These are phyloP conservation scores for Malbranchea zuffiana DNA, from an alignment of 2,329 filamentous ascomycete genomes.

Conservation along the genomic window DNA sequence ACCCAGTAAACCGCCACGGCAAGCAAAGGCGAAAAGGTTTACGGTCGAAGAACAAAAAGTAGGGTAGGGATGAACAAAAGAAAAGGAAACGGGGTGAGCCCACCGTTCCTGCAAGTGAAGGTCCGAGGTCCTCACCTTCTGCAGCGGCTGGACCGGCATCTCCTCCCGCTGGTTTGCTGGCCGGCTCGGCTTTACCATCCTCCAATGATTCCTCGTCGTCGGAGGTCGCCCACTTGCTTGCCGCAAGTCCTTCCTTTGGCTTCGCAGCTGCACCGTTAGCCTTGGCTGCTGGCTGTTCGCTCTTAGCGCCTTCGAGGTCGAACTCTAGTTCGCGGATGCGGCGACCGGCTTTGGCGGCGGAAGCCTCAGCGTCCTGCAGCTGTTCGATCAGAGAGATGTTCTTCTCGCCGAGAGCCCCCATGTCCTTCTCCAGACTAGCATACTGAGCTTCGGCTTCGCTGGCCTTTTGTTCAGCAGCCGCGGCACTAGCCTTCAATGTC, in stretches of 20 bases:
- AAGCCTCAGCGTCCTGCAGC: slow-evolving; percentile 15
- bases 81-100: slow-evolving; percentile 32
- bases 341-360: slow-evolving; percentile 20
- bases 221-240: slow-evolving; percentile 33
- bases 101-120: slow-evolving; percentile 40
- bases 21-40: slow-evolving; percentile 6
- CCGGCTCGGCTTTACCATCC: slow-evolving; percentile 21
- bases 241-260: slow-evolving; percentile 23
- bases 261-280: slow-evolving; percentile 15
- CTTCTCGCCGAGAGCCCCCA: slow-evolving; percentile 17
- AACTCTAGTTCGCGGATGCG: slow-evolving; percentile 18
- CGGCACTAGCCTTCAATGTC: slow-evolving; percentile 9
- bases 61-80: slow-evolving; percentile 8
- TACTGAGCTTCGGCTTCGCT: slow-evolving; percentile 26
- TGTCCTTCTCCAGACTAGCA: slow-evolving; percentile 26
- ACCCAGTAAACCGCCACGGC: slow-evolving; percentile 10
- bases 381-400: slow-evolving; percentile 16
- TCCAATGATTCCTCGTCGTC: slow-evolving; percentile 16
- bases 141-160: slow-evolving; percentile 26
- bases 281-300: slow-evolving; percentile 7
- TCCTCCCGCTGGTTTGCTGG: slow-evolving; percentile 17
- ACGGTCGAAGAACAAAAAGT: slow-evolving; percentile 20
- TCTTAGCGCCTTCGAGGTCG: slow-evolving; percentile 13
- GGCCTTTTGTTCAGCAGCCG: slow-evolving; percentile 9
- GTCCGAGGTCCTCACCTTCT: slow-evolving; percentile 39